phyloP scores from a whole-genome alignment of 768 basidiomycete genomes.

The Holtermanniella nyarrowii region DNA sequence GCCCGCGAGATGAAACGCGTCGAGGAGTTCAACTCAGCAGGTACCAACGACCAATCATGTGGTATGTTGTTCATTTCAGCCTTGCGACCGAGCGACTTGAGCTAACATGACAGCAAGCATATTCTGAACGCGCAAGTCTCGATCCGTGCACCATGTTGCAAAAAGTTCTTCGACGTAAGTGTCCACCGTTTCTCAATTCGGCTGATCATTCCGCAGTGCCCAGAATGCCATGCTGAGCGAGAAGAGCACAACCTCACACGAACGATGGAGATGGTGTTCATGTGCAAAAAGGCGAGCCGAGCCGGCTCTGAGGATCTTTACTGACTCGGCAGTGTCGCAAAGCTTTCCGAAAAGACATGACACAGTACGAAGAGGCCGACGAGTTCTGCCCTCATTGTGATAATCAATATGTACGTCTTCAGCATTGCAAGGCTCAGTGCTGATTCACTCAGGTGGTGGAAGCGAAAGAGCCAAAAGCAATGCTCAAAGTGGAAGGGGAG shows the following conservation, averaged over 20 bases:
- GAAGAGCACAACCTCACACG: slow-evolving; percentile 62
- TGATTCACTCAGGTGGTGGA: slow-evolving; percentile 60
- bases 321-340: slow-evolving; percentile 55
- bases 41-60: too few relatives aligned
- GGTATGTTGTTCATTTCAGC: too few relatives aligned
- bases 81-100: too few relatives aligned
- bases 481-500: slow-evolving; percentile 78
- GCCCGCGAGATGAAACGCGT: too few relatives aligned
- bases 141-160: slow-evolving; percentile 93
- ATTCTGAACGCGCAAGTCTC: slow-evolving; percentile 92
- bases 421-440: not conserved
- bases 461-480: slow-evolving; percentile 79
- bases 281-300: slow-evolving; percentile 56
- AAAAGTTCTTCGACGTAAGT: slow-evolving; percentile 80
- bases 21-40: too few relatives aligned
- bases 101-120: slow-evolving; percentile 60
- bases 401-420: slow-evolving; percentile 80
- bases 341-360: slow-evolving; percentile 93
- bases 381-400: slow-evolving; percentile 98
- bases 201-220: slow-evolving; percentile 46
- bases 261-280: slow-evolving; percentile 73
- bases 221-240: slow-evolving; percentile 83
- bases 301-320: not conserved
- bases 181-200: not conserved
- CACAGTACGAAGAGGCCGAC: slow-evolving; percentile 83